Evolutionary conservation across 108 stramenopile species (phyloP).

Genomic region (Ochromonas danica): DNA sequence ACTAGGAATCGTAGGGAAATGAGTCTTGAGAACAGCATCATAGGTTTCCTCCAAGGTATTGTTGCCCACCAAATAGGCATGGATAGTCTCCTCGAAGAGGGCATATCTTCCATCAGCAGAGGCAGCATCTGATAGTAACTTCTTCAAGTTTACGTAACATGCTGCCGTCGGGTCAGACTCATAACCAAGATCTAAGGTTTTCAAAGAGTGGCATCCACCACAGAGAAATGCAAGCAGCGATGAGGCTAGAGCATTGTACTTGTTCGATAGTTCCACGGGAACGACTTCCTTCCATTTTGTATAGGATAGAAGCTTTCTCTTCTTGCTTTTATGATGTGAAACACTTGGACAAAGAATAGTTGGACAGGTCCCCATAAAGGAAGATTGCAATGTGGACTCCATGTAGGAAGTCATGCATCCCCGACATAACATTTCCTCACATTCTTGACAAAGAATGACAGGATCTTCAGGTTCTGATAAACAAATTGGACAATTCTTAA

Average conservation of each 20-base stretch:
- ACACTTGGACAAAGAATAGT: background rate
- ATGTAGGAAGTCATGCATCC: background rate
- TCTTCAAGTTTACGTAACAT: background rate
- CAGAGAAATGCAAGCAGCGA: constrained; percentile 3
- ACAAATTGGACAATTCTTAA: constrained; percentile 19
- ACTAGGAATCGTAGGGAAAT: background rate
- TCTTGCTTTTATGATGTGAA: constrained; percentile 1
- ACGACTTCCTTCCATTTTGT: background rate
- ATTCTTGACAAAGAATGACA: background rate
- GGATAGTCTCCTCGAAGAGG: background rate
- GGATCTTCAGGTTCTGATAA: background rate
- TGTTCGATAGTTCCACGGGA: background rate
- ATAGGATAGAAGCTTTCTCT: background rate
- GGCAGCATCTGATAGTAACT: background rate
- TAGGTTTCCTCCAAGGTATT: background rate
- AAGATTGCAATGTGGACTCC: background rate
- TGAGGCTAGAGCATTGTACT: background rate
- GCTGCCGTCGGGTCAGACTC: background rate
- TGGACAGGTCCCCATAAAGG: background rate
- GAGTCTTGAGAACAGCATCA: background rate
- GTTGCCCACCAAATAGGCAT: background rate
- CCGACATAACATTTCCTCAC: background rate
- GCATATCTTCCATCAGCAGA: background rate
- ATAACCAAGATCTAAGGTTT: background rate
- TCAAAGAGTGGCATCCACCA: constrained; percentile 22